A percentile compares a stretch with the other conserved stretches of the same genome.
Conservation (phyloP, 768 basidiomycete species). For the Agaricus sinodeliciosus region DNA sequence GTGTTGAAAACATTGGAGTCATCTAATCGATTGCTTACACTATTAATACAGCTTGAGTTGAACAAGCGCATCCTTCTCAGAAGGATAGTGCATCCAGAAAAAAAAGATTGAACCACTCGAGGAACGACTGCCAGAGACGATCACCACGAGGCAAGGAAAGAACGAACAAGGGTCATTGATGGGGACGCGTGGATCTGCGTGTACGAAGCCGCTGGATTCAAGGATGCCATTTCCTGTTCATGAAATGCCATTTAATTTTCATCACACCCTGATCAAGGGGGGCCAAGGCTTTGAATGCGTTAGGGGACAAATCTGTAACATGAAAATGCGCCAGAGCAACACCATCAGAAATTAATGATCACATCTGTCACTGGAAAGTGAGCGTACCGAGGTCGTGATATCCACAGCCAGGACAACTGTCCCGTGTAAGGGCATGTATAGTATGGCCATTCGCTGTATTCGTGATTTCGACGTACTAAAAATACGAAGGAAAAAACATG, state of each 20-base stretch:
- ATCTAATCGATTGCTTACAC: not conserved
- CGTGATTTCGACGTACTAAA: conserved; percentile 54
- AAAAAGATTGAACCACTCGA: not conserved
- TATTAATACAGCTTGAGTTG: conserved; percentile 3
- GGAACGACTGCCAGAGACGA: conserved; percentile 1
- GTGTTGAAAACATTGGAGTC: not conserved
- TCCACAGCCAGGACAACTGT: conserved; percentile 54
- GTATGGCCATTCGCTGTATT: conserved; percentile 48
- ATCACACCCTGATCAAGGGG: conserved; percentile 43
- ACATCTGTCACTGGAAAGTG: not conserved
- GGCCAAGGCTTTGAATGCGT: conserved; percentile 49
- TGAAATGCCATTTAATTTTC: conserved; percentile 55
- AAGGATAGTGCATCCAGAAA: conserved; percentile 1
- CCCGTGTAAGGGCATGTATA: conserved; percentile 44
- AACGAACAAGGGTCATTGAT: not conserved
- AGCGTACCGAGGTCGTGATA: conserved; percentile 49
- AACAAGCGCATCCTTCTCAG: not conserved
- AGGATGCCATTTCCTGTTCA: conserved; percentile 37
- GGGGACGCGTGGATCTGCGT: conserved; percentile 7
- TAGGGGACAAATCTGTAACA: conserved; percentile 57
- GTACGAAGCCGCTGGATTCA: conserved; percentile 17
- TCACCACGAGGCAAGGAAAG: too few species aligned
- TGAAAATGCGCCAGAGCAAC: not conserved
- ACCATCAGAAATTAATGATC: not conserved
- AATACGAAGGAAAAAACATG: not conserved